Percentiles rank a stretch among this genome's conserved stretches.
These are phyloP conservation scores for Coemansia sp. DNA, from an alignment of 192 early-diverging fungal genomes.

Conservation along the genomic window DNA sequence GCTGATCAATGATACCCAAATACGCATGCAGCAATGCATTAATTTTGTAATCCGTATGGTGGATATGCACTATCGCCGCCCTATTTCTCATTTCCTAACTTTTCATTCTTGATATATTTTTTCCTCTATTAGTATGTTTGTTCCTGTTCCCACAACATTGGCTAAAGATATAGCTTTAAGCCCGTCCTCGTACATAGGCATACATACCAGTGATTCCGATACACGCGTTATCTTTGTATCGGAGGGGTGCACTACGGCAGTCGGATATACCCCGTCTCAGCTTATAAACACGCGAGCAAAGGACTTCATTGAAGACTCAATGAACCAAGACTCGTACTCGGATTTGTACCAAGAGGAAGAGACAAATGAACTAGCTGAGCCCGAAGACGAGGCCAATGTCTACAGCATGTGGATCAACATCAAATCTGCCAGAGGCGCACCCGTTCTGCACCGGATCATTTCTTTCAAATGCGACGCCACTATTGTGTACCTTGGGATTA, in stretches of 20 bases:
- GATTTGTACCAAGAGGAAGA: constrained; percentile 27
- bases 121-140: background rate
- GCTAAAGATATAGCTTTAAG: background rate
- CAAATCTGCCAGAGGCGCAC: constrained; percentile 15
- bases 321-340: constrained; percentile 15
- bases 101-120: background rate
- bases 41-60: too few species aligned
- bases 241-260: constrained; percentile 20
- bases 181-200: constrained; percentile 27
- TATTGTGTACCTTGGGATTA: constrained; percentile 22
- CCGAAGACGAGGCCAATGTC: constrained; percentile 28
- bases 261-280: constrained; percentile 29
- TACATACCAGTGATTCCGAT: constrained; percentile 24
- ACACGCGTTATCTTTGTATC: constrained; percentile 38
- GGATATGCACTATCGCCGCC: too few species aligned
- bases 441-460: constrained; percentile 28
- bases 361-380: constrained; percentile 4
- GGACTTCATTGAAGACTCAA: constrained; percentile 36
- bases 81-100: background rate
- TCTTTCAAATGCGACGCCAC: constrained; percentile 44
- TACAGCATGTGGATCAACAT: constrained; percentile 45
- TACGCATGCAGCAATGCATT: too few species aligned
- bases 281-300: constrained; percentile 19
- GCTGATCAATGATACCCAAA: too few species aligned
- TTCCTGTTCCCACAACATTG: background rate